Conservation (phyloP, 2,329 filamentous ascomycete genomes). For the Aspergillus oerlinghausenensis region DNA sequence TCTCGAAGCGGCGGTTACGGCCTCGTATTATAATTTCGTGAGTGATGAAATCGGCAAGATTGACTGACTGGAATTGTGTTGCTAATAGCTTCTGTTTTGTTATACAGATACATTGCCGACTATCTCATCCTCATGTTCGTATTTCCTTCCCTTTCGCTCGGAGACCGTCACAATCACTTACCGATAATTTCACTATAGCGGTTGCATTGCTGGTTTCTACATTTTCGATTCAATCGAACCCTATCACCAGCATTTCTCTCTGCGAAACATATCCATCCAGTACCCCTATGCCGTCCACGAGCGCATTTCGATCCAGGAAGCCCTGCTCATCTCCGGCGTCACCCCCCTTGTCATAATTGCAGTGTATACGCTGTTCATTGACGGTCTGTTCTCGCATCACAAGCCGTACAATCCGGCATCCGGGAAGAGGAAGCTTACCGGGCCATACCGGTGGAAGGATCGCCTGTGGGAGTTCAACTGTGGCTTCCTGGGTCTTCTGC, state of each 20-base stretch:
- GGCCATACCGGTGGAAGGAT: slow-evolving; percentile 51
- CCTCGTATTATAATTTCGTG: slow-evolving; percentile 51
- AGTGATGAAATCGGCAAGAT: slow-evolving; percentile 18
- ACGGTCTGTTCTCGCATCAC: slow-evolving; percentile 54
- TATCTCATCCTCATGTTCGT: slow-evolving; percentile 56
- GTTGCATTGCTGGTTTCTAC: slow-evolving; percentile 48
- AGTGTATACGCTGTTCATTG: slow-evolving; percentile 54
- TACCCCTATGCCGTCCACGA: slow-evolving; percentile 56
- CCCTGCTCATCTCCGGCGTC: slow-evolving; percentile 47
- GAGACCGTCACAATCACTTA: slow-evolving; percentile 3
- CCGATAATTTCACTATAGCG: slow-evolving; percentile 32
- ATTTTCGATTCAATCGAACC: slow-evolving; percentile 52
- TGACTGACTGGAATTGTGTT: slow-evolving; percentile 1
- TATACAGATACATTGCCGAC: slow-evolving; percentile 51
- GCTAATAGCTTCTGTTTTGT: neutral
- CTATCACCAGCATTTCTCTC: slow-evolving; percentile 55
- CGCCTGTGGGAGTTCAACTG: slow-evolving; percentile 60
- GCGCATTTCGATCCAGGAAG: slow-evolving; percentile 48
- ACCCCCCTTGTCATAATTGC: slow-evolving; percentile 49
- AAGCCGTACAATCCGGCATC: slow-evolving; percentile 32
- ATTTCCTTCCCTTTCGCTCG: neutral
- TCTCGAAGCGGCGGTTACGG: slow-evolving; percentile 50
- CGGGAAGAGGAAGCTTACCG: slow-evolving; percentile 36
- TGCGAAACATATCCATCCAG: slow-evolving; percentile 53
- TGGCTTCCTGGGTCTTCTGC: slow-evolving; percentile 52